A percentile compares a stretch with the other conserved stretches of the same genome.
phyloP scores from a whole-genome alignment of 495 filamentous ascomycete genomes.

The Massariosphaeria phaeospora region DNA sequence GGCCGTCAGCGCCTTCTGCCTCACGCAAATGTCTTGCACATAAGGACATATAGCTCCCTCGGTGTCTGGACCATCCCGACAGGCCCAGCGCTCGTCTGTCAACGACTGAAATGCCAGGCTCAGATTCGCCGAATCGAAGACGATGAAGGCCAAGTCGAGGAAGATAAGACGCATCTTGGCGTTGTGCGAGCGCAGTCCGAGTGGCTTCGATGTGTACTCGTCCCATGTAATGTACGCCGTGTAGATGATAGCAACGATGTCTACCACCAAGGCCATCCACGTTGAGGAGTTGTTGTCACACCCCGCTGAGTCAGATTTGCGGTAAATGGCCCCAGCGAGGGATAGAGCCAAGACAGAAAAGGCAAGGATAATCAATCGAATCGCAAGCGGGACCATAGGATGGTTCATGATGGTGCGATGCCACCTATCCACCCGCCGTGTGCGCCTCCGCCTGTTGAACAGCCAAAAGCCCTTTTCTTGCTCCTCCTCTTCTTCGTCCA shows the following conservation, averaged over 20 bases:
- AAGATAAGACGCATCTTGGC: conserved; percentile 84
- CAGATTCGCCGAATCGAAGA: conserved; percentile 89
- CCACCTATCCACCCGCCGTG: conserved; percentile 53
- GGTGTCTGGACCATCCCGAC: conserved; percentile 34
- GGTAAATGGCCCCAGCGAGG: conserved; percentile 68
- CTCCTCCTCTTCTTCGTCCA: conserved; percentile 46
- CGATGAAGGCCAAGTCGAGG: conserved; percentile 90
- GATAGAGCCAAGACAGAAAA: conserved; percentile 81
- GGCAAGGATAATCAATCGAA: conserved; percentile 75
- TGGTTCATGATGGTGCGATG: conserved; percentile 53
- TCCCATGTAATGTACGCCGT: conserved; percentile 91
- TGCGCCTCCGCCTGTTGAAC: conserved; percentile 40
- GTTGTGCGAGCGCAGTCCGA: conserved; percentile 75
- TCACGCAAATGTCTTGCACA: conserved; percentile 54
- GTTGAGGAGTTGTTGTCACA: conserved; percentile 64
- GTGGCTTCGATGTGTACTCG: conserved; percentile 88
- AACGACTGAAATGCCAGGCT: conserved; percentile 82
- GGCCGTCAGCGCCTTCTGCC: conserved; percentile 72
- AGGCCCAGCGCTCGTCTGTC: conserved; percentile 63
- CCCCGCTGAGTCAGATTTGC: conserved; percentile 45
- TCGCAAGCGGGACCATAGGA: conserved; percentile 76
- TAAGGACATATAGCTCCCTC: conserved; percentile 32
- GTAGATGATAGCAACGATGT: conserved; percentile 83
- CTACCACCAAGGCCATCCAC: conserved; percentile 84
- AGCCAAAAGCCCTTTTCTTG: conserved; percentile 44